Percentiles rank a stretch among this genome's conserved stretches.
Evolutionary conservation across 83 land plant genomes (phyloP).

Genomic region (Diphasiastrum complanatum): DNA sequence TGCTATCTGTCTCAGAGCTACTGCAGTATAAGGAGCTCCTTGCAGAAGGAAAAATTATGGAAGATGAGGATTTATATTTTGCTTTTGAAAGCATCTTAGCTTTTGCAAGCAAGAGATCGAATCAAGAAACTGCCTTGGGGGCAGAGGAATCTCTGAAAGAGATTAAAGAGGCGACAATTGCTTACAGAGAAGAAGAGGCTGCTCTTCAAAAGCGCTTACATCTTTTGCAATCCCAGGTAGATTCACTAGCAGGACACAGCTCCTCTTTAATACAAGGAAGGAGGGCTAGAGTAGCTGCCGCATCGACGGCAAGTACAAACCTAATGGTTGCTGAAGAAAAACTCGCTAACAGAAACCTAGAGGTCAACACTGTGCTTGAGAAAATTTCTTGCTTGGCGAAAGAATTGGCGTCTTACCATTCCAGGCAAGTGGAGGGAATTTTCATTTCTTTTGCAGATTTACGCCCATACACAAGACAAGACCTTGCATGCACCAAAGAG

Average conservation of each 20-base stretch:
- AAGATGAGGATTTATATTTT: slow-evolving; percentile 92
- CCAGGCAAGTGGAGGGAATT: slow-evolving; percentile 87
- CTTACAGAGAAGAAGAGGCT: slow-evolving; percentile 67
- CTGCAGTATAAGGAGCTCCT: slow-evolving; percentile 53
- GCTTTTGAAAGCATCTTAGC: slow-evolving; percentile 97
- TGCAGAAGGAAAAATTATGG: slow-evolving; percentile 31
- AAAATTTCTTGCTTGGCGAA: slow-evolving; percentile 79
- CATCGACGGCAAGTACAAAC: slow-evolving; percentile 61
- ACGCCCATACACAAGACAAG: slow-evolving; percentile 64
- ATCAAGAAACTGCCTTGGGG: slow-evolving; percentile 87
- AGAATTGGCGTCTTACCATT: slow-evolving; percentile 86
- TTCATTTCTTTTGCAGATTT: slow-evolving; percentile 88
- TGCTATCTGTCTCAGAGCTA: slow-evolving; percentile 67
- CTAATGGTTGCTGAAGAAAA: slow-evolving; percentile 65
- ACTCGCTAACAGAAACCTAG: slow-evolving; percentile 70
- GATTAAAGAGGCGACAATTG: slow-evolving; percentile 67
- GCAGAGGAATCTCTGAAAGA: slow-evolving; percentile 82
- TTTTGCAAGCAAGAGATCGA: slow-evolving; percentile 66
- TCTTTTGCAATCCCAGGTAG: slow-evolving; percentile 59
- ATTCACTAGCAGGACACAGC: slow-evolving; percentile 66
- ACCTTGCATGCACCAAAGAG: slow-evolving; percentile 66
- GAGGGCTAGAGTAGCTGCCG: slow-evolving; percentile 67
- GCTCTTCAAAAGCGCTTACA: slow-evolving; percentile 66
- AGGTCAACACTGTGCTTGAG: slow-evolving; percentile 96
- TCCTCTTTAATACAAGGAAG: slow-evolving; percentile 84